These are phyloP conservation scores for Tulasnella sp. DNA, from an alignment of 768 basidiomycete genomes.

Conservation along the genomic window DNA sequence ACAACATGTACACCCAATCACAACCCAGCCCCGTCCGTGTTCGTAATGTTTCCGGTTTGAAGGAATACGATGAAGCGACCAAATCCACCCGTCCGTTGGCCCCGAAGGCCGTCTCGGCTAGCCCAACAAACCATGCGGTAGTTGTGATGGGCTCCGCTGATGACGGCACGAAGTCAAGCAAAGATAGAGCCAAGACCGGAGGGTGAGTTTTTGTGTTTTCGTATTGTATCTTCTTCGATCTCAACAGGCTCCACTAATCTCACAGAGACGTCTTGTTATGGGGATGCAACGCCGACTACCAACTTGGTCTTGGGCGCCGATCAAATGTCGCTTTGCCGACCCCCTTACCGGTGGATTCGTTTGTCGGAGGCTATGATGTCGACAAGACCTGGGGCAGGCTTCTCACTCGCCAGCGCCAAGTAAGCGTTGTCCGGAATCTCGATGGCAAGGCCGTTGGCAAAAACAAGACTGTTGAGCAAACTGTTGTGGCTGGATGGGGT, in stretches of 20 bases:
- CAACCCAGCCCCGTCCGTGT: slow-evolving; percentile 61
- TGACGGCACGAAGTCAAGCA: slow-evolving; percentile 28
- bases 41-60: slow-evolving; percentile 68
- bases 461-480: slow-evolving; percentile 52
- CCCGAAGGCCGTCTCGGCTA: slow-evolving; percentile 49
- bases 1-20: slow-evolving; percentile 51
- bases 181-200: slow-evolving; percentile 31
- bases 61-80: slow-evolving; percentile 72
- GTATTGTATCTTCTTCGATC: not conserved
- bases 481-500: slow-evolving; percentile 47
- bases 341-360: slow-evolving; percentile 19
- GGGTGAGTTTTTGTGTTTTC: slow-evolving; percentile 4
- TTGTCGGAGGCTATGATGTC: slow-evolving; percentile 6
- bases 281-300: slow-evolving; percentile 63
- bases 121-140: slow-evolving; percentile 57
- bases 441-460: slow-evolving; percentile 49
- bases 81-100: slow-evolving; percentile 50
- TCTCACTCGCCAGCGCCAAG: slow-evolving; percentile 42
- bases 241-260: not conserved
- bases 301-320: slow-evolving; percentile 65
- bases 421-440: slow-evolving; percentile 45
- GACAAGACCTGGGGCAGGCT: slow-evolving; percentile 37
- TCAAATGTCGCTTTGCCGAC: slow-evolving; percentile 45
- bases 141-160: slow-evolving; percentile 42
- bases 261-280: slow-evolving; percentile 51